Conservation (phyloP, 2,329 filamentous ascomycete genomes). For the Exophiala calicioides region DNA sequence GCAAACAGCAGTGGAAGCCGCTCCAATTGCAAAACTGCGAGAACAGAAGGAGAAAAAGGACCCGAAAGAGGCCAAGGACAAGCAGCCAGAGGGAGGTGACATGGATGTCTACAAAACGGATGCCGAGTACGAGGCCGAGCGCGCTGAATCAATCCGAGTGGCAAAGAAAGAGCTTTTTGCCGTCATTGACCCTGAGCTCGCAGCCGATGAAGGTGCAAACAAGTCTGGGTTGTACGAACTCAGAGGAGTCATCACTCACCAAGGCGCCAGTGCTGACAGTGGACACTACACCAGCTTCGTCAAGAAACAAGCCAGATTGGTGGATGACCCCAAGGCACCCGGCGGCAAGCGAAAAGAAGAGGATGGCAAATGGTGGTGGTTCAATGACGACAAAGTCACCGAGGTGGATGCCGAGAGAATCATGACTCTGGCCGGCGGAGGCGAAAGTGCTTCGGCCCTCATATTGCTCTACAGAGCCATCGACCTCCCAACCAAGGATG, state of each 20-base stretch:
- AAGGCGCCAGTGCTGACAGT: slow-evolving; percentile 93
- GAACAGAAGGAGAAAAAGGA: slow-evolving; percentile 51
- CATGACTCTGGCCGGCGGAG: slow-evolving; percentile 82
- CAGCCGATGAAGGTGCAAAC: slow-evolving; percentile 79
- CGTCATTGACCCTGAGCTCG: slow-evolving; percentile 73
- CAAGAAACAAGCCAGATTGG: slow-evolving; percentile 75
- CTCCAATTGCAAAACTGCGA: slow-evolving; percentile 52
- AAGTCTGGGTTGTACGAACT: slow-evolving; percentile 95
- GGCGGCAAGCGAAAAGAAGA: slow-evolving; percentile 73
- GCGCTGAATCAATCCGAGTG: slow-evolving; percentile 68
- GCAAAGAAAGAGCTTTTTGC: slow-evolving; percentile 86
- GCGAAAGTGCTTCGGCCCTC: slow-evolving; percentile 53
- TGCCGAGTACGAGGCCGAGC: slow-evolving; percentile 86
- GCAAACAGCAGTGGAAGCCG: slow-evolving; percentile 32
- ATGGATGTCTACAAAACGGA: slow-evolving; percentile 82
- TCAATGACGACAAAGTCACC: slow-evolving; percentile 96
- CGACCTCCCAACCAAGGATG: slow-evolving; percentile 48
- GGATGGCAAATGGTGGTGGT: slow-evolving; percentile 99
- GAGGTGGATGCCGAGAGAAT: slow-evolving; percentile 93
- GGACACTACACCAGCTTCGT: slow-evolving; percentile 98
- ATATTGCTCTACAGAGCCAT: slow-evolving; percentile 54
- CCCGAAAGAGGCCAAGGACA: slow-evolving; percentile 44
- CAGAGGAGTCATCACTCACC: slow-evolving; percentile 90
- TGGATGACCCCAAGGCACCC: slow-evolving; percentile 63
- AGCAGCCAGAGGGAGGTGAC: slow-evolving; percentile 68